These are phyloP conservation scores for Colletotrichum sp. DNA, from an alignment of 2,329 filamentous ascomycete genomes.

Conservation along the genomic window DNA sequence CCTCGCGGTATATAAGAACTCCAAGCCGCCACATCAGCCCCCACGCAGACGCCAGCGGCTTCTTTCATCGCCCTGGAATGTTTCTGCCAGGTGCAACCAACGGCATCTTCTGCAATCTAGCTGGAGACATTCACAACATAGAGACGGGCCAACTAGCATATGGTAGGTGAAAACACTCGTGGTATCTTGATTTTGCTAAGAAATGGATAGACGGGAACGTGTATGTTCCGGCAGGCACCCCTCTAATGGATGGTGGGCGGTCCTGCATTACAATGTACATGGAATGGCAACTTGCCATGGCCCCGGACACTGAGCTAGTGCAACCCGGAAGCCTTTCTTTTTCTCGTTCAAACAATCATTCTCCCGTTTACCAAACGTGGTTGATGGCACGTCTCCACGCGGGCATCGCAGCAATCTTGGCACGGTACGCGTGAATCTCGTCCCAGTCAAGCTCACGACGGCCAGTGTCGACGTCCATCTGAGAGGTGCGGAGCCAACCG, in stretches of 20 bases:
- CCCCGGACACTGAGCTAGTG: neutral
- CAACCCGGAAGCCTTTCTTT: neutral
- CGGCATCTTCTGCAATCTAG: neutral
- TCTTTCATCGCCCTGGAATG: neutral
- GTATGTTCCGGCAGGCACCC: neutral
- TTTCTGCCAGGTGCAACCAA: too few relatives aligned
- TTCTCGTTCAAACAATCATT: neutral
- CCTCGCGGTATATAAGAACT: neutral
- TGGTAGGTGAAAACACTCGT: conserved; percentile 1
- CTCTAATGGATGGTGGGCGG: neutral
- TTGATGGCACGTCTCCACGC: conserved; percentile 45
- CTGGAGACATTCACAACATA: neutral
- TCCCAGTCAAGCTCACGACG: conserved; percentile 71
- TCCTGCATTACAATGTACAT: neutral
- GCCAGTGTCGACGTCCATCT: conserved; percentile 73
- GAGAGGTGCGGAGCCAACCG: conserved; percentile 62
- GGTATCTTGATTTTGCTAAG: conserved; percentile 19
- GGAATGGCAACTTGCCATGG: neutral
- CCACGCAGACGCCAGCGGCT: neutral
- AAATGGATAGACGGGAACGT: neutral
- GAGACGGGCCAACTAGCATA: neutral
- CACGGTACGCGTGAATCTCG: conserved; percentile 61
- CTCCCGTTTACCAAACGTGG: neutral
- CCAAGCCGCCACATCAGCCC: neutral
- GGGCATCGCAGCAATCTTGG: conserved; percentile 54